A percentile compares a stretch with the other conserved stretches of the same genome.
These are phyloP conservation scores for Yarrowia keelungensis DNA, from an alignment of 805 yeast genomes.

Conservation along the genomic window DNA sequence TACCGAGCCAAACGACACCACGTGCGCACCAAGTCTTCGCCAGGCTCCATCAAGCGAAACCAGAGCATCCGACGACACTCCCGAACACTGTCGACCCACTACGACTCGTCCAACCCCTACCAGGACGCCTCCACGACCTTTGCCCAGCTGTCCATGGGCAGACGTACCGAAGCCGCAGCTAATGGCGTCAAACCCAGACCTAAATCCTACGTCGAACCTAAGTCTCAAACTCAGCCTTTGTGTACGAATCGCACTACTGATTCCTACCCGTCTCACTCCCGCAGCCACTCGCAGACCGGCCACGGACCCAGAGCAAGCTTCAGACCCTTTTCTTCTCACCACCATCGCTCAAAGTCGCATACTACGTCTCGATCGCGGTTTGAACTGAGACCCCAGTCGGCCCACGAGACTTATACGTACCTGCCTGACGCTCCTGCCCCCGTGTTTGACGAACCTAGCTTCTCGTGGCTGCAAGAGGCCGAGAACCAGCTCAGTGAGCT, in stretches of 20 bases:
- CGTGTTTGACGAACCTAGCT: conserved; percentile 20
- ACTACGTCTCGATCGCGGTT: not conserved
- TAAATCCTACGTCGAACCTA: conserved; percentile 13
- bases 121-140: not conserved
- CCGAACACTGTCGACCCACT: not conserved
- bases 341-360: conserved; percentile 33
- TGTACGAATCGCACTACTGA: too few relatives aligned
- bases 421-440: conserved; percentile 22
- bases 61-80: conserved; percentile 19
- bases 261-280: conserved; percentile 1
- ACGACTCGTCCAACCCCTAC: conserved; percentile 31
- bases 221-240: not conserved
- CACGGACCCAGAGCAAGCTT: not conserved
- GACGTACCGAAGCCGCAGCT: not conserved
- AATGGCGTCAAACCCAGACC: conserved; percentile 24
- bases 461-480: conserved; percentile 35
- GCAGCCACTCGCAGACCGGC: conserved; percentile 4
- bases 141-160: conserved; percentile 17
- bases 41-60: conserved; percentile 22
- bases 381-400: conserved; percentile 6
- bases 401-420: conserved; percentile 6
- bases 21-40: conserved; percentile 7
- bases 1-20: conserved; percentile 17
- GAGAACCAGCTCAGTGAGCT: conserved; percentile 10
- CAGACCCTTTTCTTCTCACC: not conserved